Base-by-base conservation (phyloP, 768 basidiomycete genomes). In the Xerocomus spinulosus region DNA sequence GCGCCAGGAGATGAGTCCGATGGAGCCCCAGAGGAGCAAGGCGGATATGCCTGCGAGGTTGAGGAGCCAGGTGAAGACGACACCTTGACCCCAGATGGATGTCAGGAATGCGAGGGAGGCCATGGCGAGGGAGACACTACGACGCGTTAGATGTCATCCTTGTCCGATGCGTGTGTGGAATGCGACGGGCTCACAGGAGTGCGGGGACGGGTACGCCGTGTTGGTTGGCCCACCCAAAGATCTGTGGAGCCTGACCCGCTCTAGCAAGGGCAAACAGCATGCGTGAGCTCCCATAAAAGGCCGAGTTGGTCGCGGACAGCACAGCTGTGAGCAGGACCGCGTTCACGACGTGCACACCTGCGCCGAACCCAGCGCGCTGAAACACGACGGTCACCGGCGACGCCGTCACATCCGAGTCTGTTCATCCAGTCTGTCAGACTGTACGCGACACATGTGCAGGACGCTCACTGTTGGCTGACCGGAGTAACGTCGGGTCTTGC, bases 311-410 rank as follows among this genome's bases (percentile, higher is more conserved):
- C n/a, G 81, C 79, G 14, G 80, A 82, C 41, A 83, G 59, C 3
- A 82, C 81, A 0, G 81, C 80, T 28, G 82, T 82, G 48, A 85
- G 75, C 44, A 85, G 75, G 18, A 83, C 80, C 1, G 80, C 80
- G 57, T 87, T 85, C 54, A 85, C 71, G 46, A 85, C 68, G 58
- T 85, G 78, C 5, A 74, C 78, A 1, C 75, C 80, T 1, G 76
- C 76, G n/a, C 75, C 75, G 61, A 83, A 81, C 1, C 81, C 77
- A 0, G 83, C 84, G 3, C 77, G 75, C 50, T 75, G 64, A 60
- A 86, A 80, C 6, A 83, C 75, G 6, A 83, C 78, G 25, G 82
- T 82, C 51, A 86, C 66, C 9, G 83, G 83, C 0, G 81, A 83
- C 3, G 78, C 78, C 5, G 73, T 69, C 32, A 79, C 81, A 42